A percentile compares a stretch with the other conserved stretches of the same genome.
phyloP scores from a whole-genome alignment of 768 basidiomycete genomes.

The Termitomyces sp. region DNA sequence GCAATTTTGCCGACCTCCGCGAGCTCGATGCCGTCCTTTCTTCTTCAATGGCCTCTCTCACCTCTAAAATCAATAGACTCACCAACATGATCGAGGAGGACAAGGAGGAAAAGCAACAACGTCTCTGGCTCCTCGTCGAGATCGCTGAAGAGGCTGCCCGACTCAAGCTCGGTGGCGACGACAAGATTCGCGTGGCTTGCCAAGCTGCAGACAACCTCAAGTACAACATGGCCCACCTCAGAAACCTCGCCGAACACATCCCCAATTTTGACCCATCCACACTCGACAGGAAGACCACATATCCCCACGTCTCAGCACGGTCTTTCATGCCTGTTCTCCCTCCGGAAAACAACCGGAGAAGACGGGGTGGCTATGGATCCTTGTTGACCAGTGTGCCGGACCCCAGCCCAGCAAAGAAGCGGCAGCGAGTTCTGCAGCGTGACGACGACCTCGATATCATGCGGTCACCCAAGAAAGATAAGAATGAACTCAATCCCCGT shows the following conservation, averaged over 20 bases:
- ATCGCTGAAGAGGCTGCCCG: slow-evolving; percentile 92
- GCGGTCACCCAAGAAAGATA: slow-evolving; percentile 66
- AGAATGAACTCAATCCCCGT: slow-evolving; percentile 42
- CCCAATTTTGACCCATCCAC: slow-evolving; percentile 59
- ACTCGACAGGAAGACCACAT: slow-evolving; percentile 62
- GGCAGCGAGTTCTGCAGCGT: slow-evolving; percentile 47
- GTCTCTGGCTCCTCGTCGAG: slow-evolving; percentile 84
- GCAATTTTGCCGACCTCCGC: slow-evolving; percentile 91
- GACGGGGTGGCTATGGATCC: slow-evolving; percentile 54
- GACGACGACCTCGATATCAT: slow-evolving; percentile 64
- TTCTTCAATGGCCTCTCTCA: slow-evolving; percentile 78
- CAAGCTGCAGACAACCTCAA: slow-evolving; percentile 88
- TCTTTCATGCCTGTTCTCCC: slow-evolving; percentile 61
- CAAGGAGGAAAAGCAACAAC: slow-evolving; percentile 57
- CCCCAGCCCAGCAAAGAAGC: slow-evolving; percentile 65
- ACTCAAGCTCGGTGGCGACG: slow-evolving; percentile 92
- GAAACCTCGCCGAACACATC: slow-evolving; percentile 55
- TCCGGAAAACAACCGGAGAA: slow-evolving; percentile 61
- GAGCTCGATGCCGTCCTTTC: slow-evolving; percentile 98
- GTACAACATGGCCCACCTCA: slow-evolving; percentile 57
- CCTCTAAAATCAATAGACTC: slow-evolving; percentile 72
- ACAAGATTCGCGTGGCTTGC: slow-evolving; percentile 95
- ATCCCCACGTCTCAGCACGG: slow-evolving; percentile 71
- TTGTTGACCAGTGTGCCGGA: slow-evolving; percentile 52
- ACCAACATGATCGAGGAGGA: slow-evolving; percentile 73